Percentiles rank a stretch among this genome's conserved stretches.
phyloP scores from a whole-genome alignment of 2,329 filamentous ascomycete species.

The Trichoderma atrobrunneum region DNA sequence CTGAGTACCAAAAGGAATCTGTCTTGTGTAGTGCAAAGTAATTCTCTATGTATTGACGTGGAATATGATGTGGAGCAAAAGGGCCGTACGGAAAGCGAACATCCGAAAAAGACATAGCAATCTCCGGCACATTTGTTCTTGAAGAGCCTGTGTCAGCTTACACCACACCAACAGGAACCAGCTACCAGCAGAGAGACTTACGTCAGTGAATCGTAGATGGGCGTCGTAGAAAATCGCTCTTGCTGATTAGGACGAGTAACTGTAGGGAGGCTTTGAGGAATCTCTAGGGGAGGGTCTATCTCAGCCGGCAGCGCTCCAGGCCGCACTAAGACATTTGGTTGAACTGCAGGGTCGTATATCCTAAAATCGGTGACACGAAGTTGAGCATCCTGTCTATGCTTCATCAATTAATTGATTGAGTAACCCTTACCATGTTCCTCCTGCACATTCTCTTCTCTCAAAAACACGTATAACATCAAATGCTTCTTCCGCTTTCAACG shows the following conservation, averaged over 20 bases:
- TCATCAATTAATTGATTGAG: background rate
- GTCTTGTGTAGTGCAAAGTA: conserved; percentile 52
- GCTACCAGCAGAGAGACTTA: conserved; percentile 28
- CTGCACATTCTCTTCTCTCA: conserved; percentile 41
- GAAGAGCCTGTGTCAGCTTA: background rate
- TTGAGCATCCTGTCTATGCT: background rate
- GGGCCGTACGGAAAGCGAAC: conserved; percentile 52
- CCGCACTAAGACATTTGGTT: conserved; percentile 31
- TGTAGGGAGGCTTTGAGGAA: conserved; percentile 43
- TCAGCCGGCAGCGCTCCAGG: conserved; percentile 46
- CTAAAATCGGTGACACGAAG: conserved; percentile 29
- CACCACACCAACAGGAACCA: rapidly evolving
- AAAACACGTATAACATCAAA: conserved; percentile 43
- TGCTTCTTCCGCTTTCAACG: conserved; percentile 44
- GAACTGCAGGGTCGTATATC: conserved; percentile 50
- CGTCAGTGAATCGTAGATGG: conserved; percentile 52
- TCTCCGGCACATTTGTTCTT: conserved; percentile 55
- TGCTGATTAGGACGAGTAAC: conserved; percentile 41
- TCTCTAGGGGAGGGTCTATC: conserved; percentile 44
- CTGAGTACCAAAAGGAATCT: conserved; percentile 47
- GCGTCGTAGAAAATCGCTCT: conserved; percentile 47
- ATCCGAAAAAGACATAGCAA: conserved; percentile 57
- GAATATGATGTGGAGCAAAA: conserved; percentile 53
- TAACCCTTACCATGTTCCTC: conserved; percentile 43
- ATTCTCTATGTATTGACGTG: conserved; percentile 54